A percentile compares a stretch with the other conserved stretches of the same genome.
These are phyloP conservation scores for Lotmaria passim DNA, from an alignment of 208 protist genomes.

Conservation along the genomic window DNA sequence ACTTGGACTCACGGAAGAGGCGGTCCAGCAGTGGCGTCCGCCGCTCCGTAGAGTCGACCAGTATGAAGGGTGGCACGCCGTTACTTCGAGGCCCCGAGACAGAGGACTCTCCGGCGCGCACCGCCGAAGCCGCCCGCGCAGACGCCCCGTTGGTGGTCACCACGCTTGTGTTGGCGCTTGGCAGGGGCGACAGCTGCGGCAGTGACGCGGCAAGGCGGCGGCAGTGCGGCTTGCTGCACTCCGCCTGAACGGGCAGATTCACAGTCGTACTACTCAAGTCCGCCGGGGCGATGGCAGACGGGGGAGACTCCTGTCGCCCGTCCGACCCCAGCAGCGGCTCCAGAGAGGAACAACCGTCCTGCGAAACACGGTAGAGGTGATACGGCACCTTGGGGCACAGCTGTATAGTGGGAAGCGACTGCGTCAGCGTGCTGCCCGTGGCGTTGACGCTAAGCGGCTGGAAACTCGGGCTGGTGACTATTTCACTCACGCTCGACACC, in stretches of 20 bases:
- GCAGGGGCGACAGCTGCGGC: conserved; percentile 3
- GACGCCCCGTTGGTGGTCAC: neutral
- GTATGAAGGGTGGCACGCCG: neutral
- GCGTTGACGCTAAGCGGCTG: neutral
- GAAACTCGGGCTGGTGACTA: conserved; percentile 1
- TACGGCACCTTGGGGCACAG: neutral
- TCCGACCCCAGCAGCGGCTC: neutral
- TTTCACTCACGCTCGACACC: neutral
- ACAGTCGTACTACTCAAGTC: neutral
- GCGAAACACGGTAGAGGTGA: neutral
- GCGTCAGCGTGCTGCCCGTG: neutral
- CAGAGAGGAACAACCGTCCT: neutral
- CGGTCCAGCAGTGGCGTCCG: conserved; percentile 12
- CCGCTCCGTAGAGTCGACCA: neutral
- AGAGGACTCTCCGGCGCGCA: neutral
- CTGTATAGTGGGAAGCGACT: neutral
- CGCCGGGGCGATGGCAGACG: neutral
- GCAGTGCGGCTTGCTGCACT: neutral
- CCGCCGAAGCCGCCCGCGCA: neutral
- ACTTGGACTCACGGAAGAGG: conserved; percentile 16
- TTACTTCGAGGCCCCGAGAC: neutral
- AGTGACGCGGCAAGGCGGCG: neutral
- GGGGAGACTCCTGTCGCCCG: neutral
- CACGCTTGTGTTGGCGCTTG: neutral
- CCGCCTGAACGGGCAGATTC: neutral